Conservation (phyloP, 768 basidiomycete species). For the Crepidotus variabilis region DNA sequence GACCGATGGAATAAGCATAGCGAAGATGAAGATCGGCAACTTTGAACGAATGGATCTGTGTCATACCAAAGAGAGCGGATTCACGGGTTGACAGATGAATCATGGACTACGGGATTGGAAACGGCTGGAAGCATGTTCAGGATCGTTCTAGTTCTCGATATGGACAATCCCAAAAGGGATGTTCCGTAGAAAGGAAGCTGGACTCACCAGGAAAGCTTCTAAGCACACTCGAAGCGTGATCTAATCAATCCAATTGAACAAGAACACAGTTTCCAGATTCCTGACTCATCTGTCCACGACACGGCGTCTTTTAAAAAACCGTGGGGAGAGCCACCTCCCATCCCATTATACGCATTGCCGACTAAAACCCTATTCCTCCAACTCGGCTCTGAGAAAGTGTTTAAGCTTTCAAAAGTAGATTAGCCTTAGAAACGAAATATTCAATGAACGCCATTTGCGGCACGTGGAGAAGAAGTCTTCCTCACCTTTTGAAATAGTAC, state of each 20-base stretch:
- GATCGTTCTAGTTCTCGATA: constrained; percentile 24
- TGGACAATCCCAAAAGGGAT: constrained; percentile 21
- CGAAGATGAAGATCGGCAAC: constrained; percentile 43
- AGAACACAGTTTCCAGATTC: constrained; percentile 30
- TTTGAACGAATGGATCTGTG: constrained; percentile 21
- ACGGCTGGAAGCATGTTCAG: constrained; percentile 23
- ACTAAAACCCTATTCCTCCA: neutral
- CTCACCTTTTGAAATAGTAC: constrained; percentile 6
- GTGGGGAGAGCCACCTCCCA: neutral
- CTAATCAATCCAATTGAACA: constrained; percentile 18
- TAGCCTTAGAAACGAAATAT: constrained; percentile 11
- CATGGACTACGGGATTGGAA: constrained; percentile 21
- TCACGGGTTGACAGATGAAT: constrained; percentile 32
- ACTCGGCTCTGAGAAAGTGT: constrained; percentile 10
- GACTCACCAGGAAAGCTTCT: constrained; percentile 15
- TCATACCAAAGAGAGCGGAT: constrained; percentile 25
- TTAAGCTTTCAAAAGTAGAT: constrained; percentile 9
- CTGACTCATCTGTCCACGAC: constrained; percentile 18
- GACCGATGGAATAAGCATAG: constrained; percentile 29
- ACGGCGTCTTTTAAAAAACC: constrained; percentile 27
- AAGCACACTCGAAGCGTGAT: constrained; percentile 22
- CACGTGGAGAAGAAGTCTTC: constrained; percentile 18
- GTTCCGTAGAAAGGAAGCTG: constrained; percentile 20
- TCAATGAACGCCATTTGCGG: constrained; percentile 16
- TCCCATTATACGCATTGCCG: neutral